phyloP scores from a whole-genome alignment of 139 green algal species.

The Tetradesmus obliquus region DNA sequence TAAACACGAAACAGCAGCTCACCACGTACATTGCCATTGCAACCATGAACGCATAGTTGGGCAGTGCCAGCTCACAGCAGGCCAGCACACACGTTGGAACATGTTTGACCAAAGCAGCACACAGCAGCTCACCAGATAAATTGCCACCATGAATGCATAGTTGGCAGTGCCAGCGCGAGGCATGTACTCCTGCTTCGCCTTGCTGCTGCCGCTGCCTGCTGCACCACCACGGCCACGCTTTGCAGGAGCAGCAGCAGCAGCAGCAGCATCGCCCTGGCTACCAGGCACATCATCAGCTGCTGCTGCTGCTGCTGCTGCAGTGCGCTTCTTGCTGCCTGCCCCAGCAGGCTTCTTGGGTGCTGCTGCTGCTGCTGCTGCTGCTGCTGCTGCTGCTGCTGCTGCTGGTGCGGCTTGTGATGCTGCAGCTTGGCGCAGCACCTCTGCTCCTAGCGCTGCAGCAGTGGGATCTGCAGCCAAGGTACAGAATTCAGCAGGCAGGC shows the following conservation, averaged over 20 bases:
- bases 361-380: background rate
- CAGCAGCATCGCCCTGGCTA: background rate
- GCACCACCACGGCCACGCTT: background rate
- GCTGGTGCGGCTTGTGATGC: background rate
- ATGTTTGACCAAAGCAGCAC: background rate
- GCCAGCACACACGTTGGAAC: no score
- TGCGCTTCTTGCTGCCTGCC: background rate
- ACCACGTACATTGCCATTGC: no score
- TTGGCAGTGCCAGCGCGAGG: conserved; percentile 70
- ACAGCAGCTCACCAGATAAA: conserved; percentile 11
- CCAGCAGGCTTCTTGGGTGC: background rate
- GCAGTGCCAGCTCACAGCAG: no score
- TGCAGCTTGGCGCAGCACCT: background rate
- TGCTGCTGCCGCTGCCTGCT: conserved; percentile 17
- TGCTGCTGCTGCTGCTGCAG: background rate
- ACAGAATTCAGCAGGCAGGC: background rate
- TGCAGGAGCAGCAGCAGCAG: background rate
- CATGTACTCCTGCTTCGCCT: conserved; percentile 66
- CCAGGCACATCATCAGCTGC: background rate
- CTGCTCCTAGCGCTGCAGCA: background rate
- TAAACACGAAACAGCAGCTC: no score
- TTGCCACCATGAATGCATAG: conserved; percentile 74
- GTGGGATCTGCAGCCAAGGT: conserved; percentile 1
- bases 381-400: background rate
- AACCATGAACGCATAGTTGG: no score